Base-by-base conservation (phyloP, 805 yeast species). In the Crinitomyces ghanaensis region DNA sequence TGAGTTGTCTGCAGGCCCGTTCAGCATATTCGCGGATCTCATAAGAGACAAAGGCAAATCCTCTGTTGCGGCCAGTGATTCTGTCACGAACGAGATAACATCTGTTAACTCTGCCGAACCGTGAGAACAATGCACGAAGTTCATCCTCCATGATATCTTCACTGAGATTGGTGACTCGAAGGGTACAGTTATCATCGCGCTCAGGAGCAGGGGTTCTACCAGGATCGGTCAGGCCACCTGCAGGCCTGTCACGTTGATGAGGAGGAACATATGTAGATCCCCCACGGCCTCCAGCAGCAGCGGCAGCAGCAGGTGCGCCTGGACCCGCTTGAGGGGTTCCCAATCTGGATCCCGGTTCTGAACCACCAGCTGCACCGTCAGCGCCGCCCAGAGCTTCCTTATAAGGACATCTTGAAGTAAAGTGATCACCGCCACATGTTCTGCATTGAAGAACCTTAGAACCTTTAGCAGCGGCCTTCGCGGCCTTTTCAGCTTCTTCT, bases 351-450 rank as follows among this genome's bases (percentile, higher is more conserved):
- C 31, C 34, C 19, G 70, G 64, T 46, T 51, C 44, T 13, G 41
- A 42, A 11, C 45, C 41, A 19, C 43, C 49, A 20, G 45, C 63
- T 6, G 70, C 65, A 22, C 66, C 62, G 21, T 63, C 59, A 23
- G 63, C 66, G 18, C 68, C 65, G 22, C 77, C 82, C 56, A 88
- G 66, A 24, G 91, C 80, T 50, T 79, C 93, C 65, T 81, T 86
- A 72, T 74, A 84, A 43, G 98, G 98, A 80, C 99, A 91, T 64
- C 79, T 77, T 57, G 84, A 65, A 26, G 96, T 81, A 71, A 77
- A 82, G 68, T 91, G 99, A 46, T 74, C 79, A 54, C 95, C 95
- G 40, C 80, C 81, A 78, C 99, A 91, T 35, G 70, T 64, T 72
- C 96, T 82, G 73, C 98, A 91, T 48, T 60, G 63, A 41, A 70